Conservation (phyloP, 305 asterid genomes). For the Fraxinus latifolia region DNA sequence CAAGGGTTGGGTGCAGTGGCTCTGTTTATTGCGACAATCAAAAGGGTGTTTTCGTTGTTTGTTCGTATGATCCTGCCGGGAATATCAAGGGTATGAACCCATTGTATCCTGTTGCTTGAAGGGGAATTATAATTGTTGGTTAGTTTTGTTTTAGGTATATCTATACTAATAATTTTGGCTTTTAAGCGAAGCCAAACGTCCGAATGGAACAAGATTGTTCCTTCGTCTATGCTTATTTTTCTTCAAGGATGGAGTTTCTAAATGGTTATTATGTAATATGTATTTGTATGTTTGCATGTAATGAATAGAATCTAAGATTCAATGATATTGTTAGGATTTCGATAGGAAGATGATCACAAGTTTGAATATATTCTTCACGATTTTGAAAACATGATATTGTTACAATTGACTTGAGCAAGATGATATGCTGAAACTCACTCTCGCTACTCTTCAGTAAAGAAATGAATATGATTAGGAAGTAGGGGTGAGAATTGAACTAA, state of each 20-base stretch:
- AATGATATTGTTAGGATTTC: not conserved
- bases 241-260: not conserved
- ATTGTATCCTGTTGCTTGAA: conserved; percentile 9
- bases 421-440: too few relatives aligned
- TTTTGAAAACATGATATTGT: too few relatives aligned
- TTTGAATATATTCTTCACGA: not conserved
- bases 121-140: not conserved
- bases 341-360: not conserved
- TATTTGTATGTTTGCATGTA: not conserved
- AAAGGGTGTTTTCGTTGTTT: conserved; percentile 47
- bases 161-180: not conserved
- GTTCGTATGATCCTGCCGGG: conserved; percentile 56
- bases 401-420: too few relatives aligned
- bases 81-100: conserved; percentile 37
- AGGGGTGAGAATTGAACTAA: too few relatives aligned
- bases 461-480: too few relatives aligned
- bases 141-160: not conserved
- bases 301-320: not conserved
- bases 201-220: not conserved
- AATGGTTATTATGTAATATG: not conserved
- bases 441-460: too few relatives aligned
- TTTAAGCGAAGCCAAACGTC: not conserved
- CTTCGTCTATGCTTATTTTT: not conserved
- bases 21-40: conserved; percentile 42
- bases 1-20: conserved; percentile 59